Conservation (phyloP, 2,329 filamentous ascomycete genomes). For the Aureobasidium uvarum region DNA sequence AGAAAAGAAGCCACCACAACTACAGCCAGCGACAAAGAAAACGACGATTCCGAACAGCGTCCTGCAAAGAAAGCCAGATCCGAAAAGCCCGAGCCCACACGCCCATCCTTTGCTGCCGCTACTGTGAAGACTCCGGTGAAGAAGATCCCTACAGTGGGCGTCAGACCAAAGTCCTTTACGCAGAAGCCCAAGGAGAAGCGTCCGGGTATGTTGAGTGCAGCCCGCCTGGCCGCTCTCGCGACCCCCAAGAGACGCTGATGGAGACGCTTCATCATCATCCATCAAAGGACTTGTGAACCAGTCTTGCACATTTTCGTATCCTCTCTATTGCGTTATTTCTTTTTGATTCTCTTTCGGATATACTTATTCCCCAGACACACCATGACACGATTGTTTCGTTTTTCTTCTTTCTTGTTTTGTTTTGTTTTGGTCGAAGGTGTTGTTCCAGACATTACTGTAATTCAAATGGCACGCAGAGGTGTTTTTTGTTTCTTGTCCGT, state of each 20-base stretch:
- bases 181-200: conserved; percentile 34
- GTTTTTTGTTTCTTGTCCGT: conserved; percentile 15
- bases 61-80: conserved; percentile 28
- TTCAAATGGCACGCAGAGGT: background rate
- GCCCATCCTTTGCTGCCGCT: conserved; percentile 31
- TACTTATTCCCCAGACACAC: conserved; percentile 11
- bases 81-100: conserved; percentile 27
- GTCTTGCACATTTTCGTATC: conserved; percentile 9
- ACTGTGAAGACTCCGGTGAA: conserved; percentile 30
- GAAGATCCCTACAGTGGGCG: conserved; percentile 35
- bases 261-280: background rate
- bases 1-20: conserved; percentile 16
- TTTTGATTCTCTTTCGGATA: background rate
- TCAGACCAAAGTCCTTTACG: conserved; percentile 37
- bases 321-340: background rate
- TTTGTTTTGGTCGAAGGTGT: conserved; percentile 38
- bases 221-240: conserved; percentile 26
- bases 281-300: background rate
- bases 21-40: conserved; percentile 43
- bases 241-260: conserved; percentile 26
- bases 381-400: background rate
- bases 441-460: conserved; percentile 26
- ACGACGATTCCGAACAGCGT: conserved; percentile 37
- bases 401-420: background rate
- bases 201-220: conserved; percentile 27